phyloP scores from a whole-genome alignment of 805 yeast genomes.

The Sungouiella thailandica region DNA sequence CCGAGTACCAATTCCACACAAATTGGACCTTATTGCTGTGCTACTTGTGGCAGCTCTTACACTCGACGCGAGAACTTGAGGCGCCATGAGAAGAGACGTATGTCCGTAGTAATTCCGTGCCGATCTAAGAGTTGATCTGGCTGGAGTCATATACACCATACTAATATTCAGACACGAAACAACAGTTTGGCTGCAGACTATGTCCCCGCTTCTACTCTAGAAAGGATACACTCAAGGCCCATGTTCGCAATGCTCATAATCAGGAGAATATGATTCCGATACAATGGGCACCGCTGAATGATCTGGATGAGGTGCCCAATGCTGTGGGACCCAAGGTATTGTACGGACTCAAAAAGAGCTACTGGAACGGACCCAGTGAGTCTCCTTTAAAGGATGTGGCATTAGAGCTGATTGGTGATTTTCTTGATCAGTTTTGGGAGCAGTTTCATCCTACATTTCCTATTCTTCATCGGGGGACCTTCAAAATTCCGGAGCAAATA shows the following conservation, averaged over 20 bases:
- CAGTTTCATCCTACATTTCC: neutral
- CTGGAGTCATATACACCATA: no score
- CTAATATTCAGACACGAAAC: neutral
- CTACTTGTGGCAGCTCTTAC: neutral
- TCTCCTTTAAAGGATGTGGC: neutral
- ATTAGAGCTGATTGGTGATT: neutral
- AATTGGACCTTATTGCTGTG: no score
- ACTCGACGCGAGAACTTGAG: constrained; percentile 1
- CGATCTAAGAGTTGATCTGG: no score
- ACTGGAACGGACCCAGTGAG: no score
- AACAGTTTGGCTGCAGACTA: neutral
- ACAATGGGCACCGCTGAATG: no score
- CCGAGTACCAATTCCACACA: no score
- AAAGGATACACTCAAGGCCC: neutral
- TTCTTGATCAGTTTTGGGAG: neutral
- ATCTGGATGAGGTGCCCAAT: no score
- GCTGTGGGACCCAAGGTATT: no score
- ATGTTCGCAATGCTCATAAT: neutral
- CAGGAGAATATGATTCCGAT: neutral
- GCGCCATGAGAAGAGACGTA: neutral
- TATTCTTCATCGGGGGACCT: neutral
- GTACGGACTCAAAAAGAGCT: no score
- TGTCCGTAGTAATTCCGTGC: neutral
- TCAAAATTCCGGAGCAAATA: neutral
- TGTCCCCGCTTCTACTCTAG: neutral